Conservation (phyloP, 2,329 filamentous ascomycete genomes). For the Talaromyces albobiverticillius region DNA sequence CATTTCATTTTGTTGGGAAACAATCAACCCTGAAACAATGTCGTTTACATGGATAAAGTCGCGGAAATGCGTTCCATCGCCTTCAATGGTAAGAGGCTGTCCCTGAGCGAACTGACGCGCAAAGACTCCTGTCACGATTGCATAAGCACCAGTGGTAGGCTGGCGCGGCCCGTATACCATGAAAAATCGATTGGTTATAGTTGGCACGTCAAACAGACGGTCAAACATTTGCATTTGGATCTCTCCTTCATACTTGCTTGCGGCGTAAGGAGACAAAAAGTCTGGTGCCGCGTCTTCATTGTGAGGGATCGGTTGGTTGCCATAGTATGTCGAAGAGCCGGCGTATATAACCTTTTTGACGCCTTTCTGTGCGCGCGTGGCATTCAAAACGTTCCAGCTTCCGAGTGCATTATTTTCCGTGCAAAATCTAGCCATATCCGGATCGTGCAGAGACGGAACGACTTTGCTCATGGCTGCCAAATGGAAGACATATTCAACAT, state of each 20-base stretch:
- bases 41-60: constrained; percentile 1
- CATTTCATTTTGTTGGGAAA: background rate
- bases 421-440: background rate
- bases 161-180: constrained; percentile 1
- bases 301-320: background rate
- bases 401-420: background rate
- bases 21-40: background rate
- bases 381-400: constrained; percentile 2
- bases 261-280: background rate
- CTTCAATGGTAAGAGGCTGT: constrained; percentile 1
- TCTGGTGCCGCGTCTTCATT: background rate
- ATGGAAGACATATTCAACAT: background rate
- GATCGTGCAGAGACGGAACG: background rate
- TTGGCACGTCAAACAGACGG: background rate
- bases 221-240: constrained; percentile 1
- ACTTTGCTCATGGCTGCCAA: constrained; percentile 1
- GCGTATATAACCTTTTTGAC: constrained; percentile 1
- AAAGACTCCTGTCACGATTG: background rate
- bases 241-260: constrained; percentile 1
- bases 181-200: background rate
- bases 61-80: background rate
- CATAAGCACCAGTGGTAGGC: constrained; percentile 1
- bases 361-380: background rate
- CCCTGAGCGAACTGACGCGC: background rate
- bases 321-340: background rate